Percentiles rank a stretch among this genome's conserved stretches.
Conservation (phyloP, 2,329 filamentous ascomycete species). For the Diaporthe destruens region DNA sequence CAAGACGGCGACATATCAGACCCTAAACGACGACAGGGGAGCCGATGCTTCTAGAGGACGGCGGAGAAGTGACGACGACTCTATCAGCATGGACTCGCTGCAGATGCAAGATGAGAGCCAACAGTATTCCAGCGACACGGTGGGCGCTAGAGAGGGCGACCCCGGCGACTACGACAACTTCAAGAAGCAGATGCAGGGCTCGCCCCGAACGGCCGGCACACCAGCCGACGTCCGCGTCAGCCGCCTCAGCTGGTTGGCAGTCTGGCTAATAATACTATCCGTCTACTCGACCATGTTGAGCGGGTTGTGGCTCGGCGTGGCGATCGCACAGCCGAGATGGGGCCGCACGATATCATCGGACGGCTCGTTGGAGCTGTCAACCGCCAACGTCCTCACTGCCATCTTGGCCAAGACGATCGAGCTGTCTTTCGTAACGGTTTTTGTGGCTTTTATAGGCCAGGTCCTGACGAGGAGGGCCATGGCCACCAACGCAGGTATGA, state of each 20-base stretch:
- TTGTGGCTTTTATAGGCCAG: slow-evolving; percentile 81
- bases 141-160: background rate
- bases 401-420: slow-evolving; percentile 83
- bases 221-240: slow-evolving; percentile 36
- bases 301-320: slow-evolving; percentile 74
- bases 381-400: slow-evolving; percentile 76
- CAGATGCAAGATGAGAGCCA: slow-evolving; percentile 36
- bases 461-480: slow-evolving; percentile 78
- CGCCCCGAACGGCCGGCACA: background rate
- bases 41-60: background rate
- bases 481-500: slow-evolving; percentile 73
- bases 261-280: slow-evolving; percentile 62
- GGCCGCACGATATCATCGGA: slow-evolving; percentile 67
- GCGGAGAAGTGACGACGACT: slow-evolving; percentile 18
- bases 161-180: slow-evolving; percentile 31
- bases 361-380: slow-evolving; percentile 68
- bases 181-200: background rate
- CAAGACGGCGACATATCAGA: slow-evolving; percentile 15
- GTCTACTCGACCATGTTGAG: slow-evolving; percentile 74
- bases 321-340: slow-evolving; percentile 73
- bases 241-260: slow-evolving; percentile 60
- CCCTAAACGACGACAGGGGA: background rate
- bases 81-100: slow-evolving; percentile 40
- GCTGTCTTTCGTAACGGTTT: slow-evolving; percentile 81
- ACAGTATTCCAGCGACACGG: background rate